Conservation (phyloP, 2,329 filamentous ascomycete genomes). For the Daldinia sp. region DNA sequence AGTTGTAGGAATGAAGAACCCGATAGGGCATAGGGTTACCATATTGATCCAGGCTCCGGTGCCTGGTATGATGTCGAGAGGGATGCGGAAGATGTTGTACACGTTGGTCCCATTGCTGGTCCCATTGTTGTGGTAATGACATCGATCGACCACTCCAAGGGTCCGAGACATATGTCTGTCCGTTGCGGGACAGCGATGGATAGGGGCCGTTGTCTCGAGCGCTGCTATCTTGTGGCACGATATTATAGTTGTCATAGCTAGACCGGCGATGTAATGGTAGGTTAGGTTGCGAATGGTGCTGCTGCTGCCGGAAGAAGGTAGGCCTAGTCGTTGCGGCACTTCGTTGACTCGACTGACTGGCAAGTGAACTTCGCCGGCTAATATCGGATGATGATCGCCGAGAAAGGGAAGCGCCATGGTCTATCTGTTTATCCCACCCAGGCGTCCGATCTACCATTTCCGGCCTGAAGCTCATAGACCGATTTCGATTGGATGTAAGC, state of each 20-base stretch:
- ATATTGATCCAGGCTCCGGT: slow-evolving; percentile 54
- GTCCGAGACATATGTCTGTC: slow-evolving; percentile 43
- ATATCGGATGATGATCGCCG: slow-evolving; percentile 47
- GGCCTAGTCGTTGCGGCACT: slow-evolving; percentile 38
- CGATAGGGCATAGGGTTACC: slow-evolving; percentile 59
- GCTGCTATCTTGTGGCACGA: slow-evolving; percentile 31
- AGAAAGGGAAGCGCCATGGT: slow-evolving; percentile 46
- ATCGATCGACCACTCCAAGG: slow-evolving; percentile 46
- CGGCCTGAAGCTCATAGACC: slow-evolving; percentile 41
- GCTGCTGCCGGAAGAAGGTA: slow-evolving; percentile 32
- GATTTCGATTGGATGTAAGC: slow-evolving; percentile 46
- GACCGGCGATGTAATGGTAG: slow-evolving; percentile 43
- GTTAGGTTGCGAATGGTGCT: slow-evolving; percentile 24
- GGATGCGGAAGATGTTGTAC: slow-evolving; percentile 52
- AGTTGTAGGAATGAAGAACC: slow-evolving; percentile 69
- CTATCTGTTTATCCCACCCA: slow-evolving; percentile 50
- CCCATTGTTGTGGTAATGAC: slow-evolving; percentile 42
- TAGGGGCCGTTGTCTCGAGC: slow-evolving; percentile 46
- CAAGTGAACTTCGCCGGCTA: slow-evolving; percentile 53
- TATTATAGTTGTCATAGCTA: slow-evolving; percentile 46
- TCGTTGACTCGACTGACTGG: slow-evolving; percentile 47
- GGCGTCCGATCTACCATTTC: slow-evolving; percentile 37
- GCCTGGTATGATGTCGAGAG: slow-evolving; percentile 55
- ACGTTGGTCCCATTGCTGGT: slow-evolving; percentile 50
- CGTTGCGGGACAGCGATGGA: slow-evolving; percentile 43